Base-by-base conservation (phyloP, 768 basidiomycete species). In the Mycena indigotica region DNA sequence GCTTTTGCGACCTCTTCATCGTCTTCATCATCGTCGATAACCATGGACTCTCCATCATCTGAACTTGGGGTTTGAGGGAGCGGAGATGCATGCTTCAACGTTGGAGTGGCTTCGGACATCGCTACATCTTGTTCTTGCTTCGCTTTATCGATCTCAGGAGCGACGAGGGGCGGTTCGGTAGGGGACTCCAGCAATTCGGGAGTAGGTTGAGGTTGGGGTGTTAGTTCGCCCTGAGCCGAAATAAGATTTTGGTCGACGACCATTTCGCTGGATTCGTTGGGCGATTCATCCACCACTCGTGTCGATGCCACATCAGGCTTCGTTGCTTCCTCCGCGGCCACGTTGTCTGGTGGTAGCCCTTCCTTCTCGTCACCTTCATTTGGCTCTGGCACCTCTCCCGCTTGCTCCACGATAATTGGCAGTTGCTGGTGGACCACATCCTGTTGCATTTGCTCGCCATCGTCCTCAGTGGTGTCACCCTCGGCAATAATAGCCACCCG, bases 11-110 rank as follows among this genome's bases (percentile, higher is more conserved):
- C 49, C 28, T 58, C 40, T 26, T n/a, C 49, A 13, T 52, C 57
- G 12, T 66, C 50, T 24, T 60, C 62, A 24, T 62, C 57, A 24
- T 63, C 60, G 54, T 67, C 65, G 29, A 67, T 63, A 5, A 60
- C 45, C 58, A 63, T 63, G 26, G 63, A 58, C 51, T 57, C 56
- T 23, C 40, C 32, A 17, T 17, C 32, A 16, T 60, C 58, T 25
- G 56, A 64, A 52, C 38, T n/a, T 53, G 56, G 24, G 49, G 57
- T 50, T 57, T 52, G 24, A 53, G 38, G 29, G 48, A 55, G 32
- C 32, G 8, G 32, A 17, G 17, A 8, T 8, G 17, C 32, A 17
- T 17, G 15, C 41, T 44, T 44, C 41, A 21, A 44, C 41, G 15
- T 21, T 13, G 5, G 8, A 19, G 8, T 44, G 5, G 41, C 41